Base-by-base conservation (phyloP, 768 basidiomycete species). In the Cyclocybe aegerita region DNA sequence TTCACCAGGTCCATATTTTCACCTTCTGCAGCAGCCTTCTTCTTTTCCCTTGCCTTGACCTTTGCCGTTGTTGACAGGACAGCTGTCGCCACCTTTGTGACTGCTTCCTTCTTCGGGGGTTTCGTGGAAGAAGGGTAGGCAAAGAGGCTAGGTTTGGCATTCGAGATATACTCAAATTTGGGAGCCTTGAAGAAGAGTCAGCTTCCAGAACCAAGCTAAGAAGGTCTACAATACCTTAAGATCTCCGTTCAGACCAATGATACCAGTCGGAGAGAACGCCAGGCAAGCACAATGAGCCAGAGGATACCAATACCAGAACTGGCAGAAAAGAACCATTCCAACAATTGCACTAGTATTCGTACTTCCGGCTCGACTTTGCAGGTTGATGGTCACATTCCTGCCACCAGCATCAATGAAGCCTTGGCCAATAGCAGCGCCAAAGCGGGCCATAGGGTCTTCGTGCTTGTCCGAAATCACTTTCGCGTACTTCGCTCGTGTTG, bases 281-380 rank as follows among this genome's bases (percentile, higher is more conserved):
- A 99, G 72, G 60, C 88, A 90, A 11, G 90, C 88, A 55, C 90
- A 93, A 62, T 98, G 95, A 10, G 94, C 93, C 23, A 98, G 75
- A 32, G 97, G 97, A 71, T 95, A 99, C 97, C 97, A 99, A 67
- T 98, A 98, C 97, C 97, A 99, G 72, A 99, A 98, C 68, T 99
- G 97, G 62, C 90, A 91, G 75, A 99, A 99, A 65, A 99, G 71
- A 12, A 90, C 85, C 89, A 98, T 94, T n/a, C 97, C 97, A 32
- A 98, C 93, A 55, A 98, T 91, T 2, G 96, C 93, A 41, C 81
- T 90, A 58, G 94, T 95, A 66, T 98, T 96, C 57, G 83, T 81
- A 57, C 88, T 94, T 7, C 97, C 97, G 1, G 93, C 93, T 52
- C 91, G 84, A 65, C 93, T 97, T 65, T 94, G 90, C 49, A 98